Evolutionary conservation across 2,329 filamentous ascomycete species (phyloP).

Genomic region (Colletotrichum sp.): DNA sequence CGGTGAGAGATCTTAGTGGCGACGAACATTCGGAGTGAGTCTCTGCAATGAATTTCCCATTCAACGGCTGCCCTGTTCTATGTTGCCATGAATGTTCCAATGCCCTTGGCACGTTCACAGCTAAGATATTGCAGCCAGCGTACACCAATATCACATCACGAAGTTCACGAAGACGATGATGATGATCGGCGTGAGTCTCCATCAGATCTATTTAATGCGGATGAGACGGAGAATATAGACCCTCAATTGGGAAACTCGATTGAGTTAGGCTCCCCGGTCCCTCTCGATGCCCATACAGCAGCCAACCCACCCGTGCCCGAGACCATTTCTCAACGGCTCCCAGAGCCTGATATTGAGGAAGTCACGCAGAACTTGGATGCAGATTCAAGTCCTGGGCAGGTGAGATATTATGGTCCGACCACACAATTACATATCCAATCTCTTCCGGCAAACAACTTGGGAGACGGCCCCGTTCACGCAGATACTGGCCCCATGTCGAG

Average conservation of each 20-base stretch:
- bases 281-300: not conserved
- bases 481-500: not conserved
- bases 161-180: not conserved
- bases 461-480: not conserved
- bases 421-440: not conserved
- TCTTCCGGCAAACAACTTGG: not conserved
- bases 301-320: not conserved
- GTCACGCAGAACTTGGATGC: not conserved
- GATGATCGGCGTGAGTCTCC: not conserved
- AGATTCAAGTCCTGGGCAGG: not conserved
- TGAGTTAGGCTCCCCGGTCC: not conserved
- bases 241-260: not conserved
- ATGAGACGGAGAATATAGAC: not conserved
- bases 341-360: not conserved
- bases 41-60: rapidly evolving
- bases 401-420: not conserved
- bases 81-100: no score
- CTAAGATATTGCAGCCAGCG: not conserved
- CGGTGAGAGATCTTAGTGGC: not conserved
- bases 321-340: not conserved
- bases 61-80: not conserved
- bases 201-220: not conserved
- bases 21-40: not conserved
- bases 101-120: not conserved
- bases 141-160: not conserved